Evolutionary conservation across 2,329 filamentous ascomycete genomes (phyloP).

Genomic region (Epichloe amarillans): DNA sequence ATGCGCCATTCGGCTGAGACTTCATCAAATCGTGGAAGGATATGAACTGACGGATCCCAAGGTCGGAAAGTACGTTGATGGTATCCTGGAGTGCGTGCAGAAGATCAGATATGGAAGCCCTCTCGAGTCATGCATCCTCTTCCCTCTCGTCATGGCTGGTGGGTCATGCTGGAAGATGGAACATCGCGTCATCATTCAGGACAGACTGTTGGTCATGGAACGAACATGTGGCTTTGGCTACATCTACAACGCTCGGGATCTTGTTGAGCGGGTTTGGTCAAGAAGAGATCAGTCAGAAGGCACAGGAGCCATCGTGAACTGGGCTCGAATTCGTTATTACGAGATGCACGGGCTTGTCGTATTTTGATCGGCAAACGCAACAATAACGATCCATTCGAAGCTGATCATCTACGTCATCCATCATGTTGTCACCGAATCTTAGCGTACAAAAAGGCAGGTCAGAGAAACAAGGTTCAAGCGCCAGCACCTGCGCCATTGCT

Average conservation of each 20-base stretch:
- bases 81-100: slow-evolving; percentile 24
- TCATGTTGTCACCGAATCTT: background rate
- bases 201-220: slow-evolving; percentile 30
- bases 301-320: slow-evolving; percentile 18
- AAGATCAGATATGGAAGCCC: slow-evolving; percentile 27
- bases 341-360: slow-evolving; percentile 23
- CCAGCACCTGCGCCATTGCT: background rate
- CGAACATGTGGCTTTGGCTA: slow-evolving; percentile 29
- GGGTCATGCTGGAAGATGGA: slow-evolving; percentile 22
- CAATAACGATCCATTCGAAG: background rate
- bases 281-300: slow-evolving; percentile 16
- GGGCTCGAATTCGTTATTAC: slow-evolving; percentile 22
- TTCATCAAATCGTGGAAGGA: slow-evolving; percentile 29
- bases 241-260: slow-evolving; percentile 24
- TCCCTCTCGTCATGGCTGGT: slow-evolving; percentile 28
- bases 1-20: slow-evolving; percentile 25
- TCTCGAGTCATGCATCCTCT: slow-evolving; percentile 26
- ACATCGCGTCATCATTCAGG: slow-evolving; percentile 25
- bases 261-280: slow-evolving; percentile 27
- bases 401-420: background rate
- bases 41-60: slow-evolving; percentile 23
- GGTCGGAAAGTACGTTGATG: slow-evolving; percentile 19
- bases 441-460: background rate
- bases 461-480: too few relatives aligned
- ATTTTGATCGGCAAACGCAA: slow-evolving; percentile 11